phyloP scores from a whole-genome alignment of 2,329 filamentous ascomycete genomes.

The Epichloe bromicola region DNA sequence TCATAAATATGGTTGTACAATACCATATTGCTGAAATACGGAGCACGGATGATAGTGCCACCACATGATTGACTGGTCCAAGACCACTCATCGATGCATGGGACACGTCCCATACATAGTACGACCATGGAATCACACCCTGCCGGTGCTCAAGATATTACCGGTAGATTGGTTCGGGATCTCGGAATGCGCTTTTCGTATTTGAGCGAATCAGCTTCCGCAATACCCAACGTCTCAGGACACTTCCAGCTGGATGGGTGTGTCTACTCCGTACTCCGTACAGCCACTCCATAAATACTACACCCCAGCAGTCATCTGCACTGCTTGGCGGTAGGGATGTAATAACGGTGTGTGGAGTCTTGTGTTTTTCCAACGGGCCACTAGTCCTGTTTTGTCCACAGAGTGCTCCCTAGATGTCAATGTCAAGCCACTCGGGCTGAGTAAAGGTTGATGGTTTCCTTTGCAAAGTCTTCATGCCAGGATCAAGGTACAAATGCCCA shows the following conservation, averaged over 20 bases:
- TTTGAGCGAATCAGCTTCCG: slow-evolving; percentile 5
- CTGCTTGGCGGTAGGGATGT: not conserved
- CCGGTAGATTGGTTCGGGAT: slow-evolving; percentile 8
- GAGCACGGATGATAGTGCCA: not conserved
- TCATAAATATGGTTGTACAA: not conserved
- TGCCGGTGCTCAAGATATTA: slow-evolving; percentile 3
- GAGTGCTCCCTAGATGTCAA: no score
- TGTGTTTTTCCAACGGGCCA: not conserved
- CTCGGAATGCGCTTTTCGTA: slow-evolving; percentile 4
- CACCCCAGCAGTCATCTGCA: not conserved
- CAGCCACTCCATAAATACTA: not conserved
- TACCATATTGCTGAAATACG: no score
- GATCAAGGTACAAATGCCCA: no score
- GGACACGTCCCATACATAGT: not conserved
- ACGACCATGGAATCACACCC: not conserved
- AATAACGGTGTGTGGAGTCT: not conserved
- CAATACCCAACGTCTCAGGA: not conserved
- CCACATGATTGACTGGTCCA: not conserved
- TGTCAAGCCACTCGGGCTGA: no score
- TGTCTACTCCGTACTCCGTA: no score
- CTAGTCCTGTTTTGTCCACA: not conserved
- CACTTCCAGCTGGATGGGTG: not conserved
- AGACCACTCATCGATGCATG: not conserved
- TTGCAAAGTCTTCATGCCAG: no score
- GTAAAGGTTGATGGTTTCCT: no score